These are phyloP conservation scores for Plicaturopsis crispa DNA, from an alignment of 768 basidiomycete genomes.

Conservation along the genomic window DNA sequence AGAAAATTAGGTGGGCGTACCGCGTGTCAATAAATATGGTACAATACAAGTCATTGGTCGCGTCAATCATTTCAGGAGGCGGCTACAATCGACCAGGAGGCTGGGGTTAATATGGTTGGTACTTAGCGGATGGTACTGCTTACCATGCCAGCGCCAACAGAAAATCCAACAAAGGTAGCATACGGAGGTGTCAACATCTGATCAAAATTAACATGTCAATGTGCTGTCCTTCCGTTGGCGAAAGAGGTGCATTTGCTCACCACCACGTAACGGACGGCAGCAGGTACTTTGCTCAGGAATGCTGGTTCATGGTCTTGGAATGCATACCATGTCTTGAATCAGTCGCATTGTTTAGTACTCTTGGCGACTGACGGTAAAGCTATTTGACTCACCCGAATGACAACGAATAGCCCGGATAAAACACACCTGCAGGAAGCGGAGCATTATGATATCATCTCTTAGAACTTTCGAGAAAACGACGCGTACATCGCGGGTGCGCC, in stretches of 20 bases:
- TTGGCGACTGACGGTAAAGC: too few relatives aligned
- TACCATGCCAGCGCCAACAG: constrained; percentile 29
- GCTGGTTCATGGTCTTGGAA: too few relatives aligned
- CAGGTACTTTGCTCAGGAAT: too few relatives aligned
- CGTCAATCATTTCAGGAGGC: constrained; percentile 17
- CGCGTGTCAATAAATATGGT: constrained; percentile 22
- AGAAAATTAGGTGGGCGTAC: constrained; percentile 21
- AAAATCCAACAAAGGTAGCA: constrained; percentile 33
- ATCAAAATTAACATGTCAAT: too few relatives aligned
- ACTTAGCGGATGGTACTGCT: too few relatives aligned
- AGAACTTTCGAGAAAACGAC: neutral
- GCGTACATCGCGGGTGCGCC: constrained; percentile 48
- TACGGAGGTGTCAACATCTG: too few relatives aligned
- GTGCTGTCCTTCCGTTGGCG: too few relatives aligned
- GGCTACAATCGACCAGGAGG: constrained; percentile 10
- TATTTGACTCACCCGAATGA: constrained; percentile 31
- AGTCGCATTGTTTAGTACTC: too few relatives aligned
- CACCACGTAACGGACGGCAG: too few relatives aligned
- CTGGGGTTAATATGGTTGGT: constrained; percentile 13
- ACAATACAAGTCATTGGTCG: constrained; percentile 45
- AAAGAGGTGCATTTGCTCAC: too few relatives aligned
- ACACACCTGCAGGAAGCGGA: constrained; percentile 25
- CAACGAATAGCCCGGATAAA: constrained; percentile 31
- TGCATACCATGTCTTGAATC: too few relatives aligned
- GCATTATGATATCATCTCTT: too few relatives aligned